phyloP scores from a whole-genome alignment of 2,329 filamentous ascomycete genomes.

The Trichoderma cornu-damae region DNA sequence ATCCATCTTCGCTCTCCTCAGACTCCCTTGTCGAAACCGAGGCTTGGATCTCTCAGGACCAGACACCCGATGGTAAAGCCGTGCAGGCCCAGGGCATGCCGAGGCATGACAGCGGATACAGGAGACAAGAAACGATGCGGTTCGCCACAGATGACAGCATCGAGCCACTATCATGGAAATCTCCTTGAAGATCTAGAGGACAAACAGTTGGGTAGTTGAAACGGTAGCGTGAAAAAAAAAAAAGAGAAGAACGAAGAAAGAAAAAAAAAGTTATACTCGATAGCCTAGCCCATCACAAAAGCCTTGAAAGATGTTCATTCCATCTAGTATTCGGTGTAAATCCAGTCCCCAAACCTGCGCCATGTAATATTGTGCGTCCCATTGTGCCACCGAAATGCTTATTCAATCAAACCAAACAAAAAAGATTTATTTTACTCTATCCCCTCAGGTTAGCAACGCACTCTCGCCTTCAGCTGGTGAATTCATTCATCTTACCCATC shows the following conservation, averaged over 20 bases:
- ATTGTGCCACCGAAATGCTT: slow-evolving; percentile 11
- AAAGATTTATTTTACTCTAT: not conserved
- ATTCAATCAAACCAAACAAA: slow-evolving; percentile 4
- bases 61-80: not conserved
- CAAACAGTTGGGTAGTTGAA: not conserved
- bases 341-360: slow-evolving; percentile 1
- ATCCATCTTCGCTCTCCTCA: not conserved
- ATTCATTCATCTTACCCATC: too few relatives aligned
- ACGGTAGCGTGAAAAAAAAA: not conserved
- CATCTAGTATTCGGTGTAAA: not conserved
- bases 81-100: too few relatives aligned
- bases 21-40: not conserved
- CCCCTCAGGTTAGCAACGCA: not conserved
- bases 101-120: not conserved
- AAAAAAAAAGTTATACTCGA: not conserved
- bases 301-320: not conserved
- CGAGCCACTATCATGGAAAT: not conserved
- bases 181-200: too few relatives aligned
- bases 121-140: not conserved
- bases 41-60: not conserved
- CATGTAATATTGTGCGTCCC: slow-evolving; percentile 8
- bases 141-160: not conserved
- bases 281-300: not conserved
- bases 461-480: accelerated
- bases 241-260: not conserved